Evolutionary conservation across 371 early-diverging fungal species (phyloP), one percentile per base, ranked within the genome.

Genomic region (Actinomucor elegans): DNA sequence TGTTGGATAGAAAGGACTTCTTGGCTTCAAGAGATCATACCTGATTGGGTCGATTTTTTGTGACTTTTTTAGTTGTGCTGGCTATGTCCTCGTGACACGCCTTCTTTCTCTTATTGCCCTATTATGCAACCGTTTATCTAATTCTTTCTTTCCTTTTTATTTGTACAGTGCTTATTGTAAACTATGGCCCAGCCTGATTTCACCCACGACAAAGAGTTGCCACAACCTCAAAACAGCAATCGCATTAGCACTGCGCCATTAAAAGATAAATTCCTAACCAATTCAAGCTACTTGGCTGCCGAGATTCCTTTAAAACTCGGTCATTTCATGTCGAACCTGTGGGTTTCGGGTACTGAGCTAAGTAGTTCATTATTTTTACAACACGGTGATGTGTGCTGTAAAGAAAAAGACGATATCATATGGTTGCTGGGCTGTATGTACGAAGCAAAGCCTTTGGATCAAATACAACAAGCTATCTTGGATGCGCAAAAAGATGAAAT

Each of bases 251-350:
- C 66, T 10, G 77, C 74, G 5, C 78, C 78, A 31, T 50, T 79
- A 4, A 57, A 61, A 52, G 79, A 79, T 33, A 75, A 73, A 33
- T 55, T 79, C 0, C 44, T 75, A 18, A 72, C 79, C 20, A 79
- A 73, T 36, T 75, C 79, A 10, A 69, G 73, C 14, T 79, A 79
- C 49, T 46, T 79, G 17, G 75, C 79, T 6, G 79, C 79, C 36
- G 79, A 79, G 46, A 75, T 79, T 18, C 79, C 79, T 10, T 60
- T 69, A 15, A 79, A 79, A 48, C 23, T 79, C 15, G 79, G 79
- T 17, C 75, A 79, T 53, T 79, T 73, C 57, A 67, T 75, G 48
- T 71, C 73, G 14, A 59, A 74, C 46, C 46, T 78, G 35, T 78
- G 79, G 79, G 57, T 47, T 4, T 61, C 73, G 24, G 57, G 69